Percentiles rank a stretch among this genome's conserved stretches.
Conservation (phyloP, 306 rosid genomes). For the Fagus crenata region DNA sequence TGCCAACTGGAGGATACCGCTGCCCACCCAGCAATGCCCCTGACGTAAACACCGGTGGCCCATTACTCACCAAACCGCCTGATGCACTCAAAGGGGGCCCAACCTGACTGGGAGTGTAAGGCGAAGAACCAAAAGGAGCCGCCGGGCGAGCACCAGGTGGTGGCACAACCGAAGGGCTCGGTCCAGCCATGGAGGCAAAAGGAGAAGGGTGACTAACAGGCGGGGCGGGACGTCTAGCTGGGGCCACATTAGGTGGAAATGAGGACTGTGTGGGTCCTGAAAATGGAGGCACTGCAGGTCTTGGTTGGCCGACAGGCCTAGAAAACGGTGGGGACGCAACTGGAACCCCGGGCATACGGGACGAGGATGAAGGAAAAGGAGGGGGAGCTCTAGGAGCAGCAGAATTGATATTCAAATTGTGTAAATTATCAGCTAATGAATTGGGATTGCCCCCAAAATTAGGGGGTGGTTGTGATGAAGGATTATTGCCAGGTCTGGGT, state of each 20-base stretch:
- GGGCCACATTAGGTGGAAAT: constrained; percentile 38
- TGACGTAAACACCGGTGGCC: constrained; percentile 59
- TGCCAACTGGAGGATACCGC: constrained; percentile 53
- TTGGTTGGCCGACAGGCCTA: constrained; percentile 66
- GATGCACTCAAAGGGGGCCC: constrained; percentile 41
- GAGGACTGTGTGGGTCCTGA: constrained; percentile 51
- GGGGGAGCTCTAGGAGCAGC: constrained; percentile 58
- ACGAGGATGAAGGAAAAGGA: constrained; percentile 52
- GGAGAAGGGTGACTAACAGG: neutral
- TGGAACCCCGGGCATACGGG: constrained; percentile 43
- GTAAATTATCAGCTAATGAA: constrained; percentile 60
- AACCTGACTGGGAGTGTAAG: constrained; percentile 36
- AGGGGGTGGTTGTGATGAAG: constrained; percentile 50
- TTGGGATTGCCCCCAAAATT: constrained; percentile 41
- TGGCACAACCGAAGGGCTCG: constrained; percentile 39
- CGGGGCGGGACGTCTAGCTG: constrained; percentile 40
- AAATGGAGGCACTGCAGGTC: constrained; percentile 48
- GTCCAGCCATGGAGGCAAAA: constrained; percentile 49
- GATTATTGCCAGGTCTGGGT: constrained; percentile 67
- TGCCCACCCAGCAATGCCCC: constrained; percentile 53
- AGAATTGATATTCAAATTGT: constrained; percentile 71
- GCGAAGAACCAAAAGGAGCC: constrained; percentile 38
- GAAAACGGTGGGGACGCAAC: constrained; percentile 52
- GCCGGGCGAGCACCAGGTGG: constrained; percentile 54
- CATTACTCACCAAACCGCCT: constrained; percentile 63